These are phyloP conservation scores for Dionaea muscipula DNA, from an alignment of 179 eudicot genomes.

Conservation along the genomic window DNA sequence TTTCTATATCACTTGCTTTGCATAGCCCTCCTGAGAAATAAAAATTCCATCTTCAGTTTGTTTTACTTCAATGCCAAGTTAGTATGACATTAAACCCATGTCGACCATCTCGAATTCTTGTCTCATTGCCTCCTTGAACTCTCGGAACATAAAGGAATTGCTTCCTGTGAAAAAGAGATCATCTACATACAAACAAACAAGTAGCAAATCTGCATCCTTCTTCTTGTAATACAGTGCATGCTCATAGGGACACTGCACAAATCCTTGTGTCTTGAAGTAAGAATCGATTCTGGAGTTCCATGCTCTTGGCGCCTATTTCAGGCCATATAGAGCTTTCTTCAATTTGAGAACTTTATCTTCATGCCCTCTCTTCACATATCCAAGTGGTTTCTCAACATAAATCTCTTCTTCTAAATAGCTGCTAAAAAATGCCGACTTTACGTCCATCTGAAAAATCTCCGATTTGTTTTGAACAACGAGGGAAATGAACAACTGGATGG, in stretches of 20 bases:
- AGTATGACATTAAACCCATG: background rate
- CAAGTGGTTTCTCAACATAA: background rate
- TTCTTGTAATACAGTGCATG: background rate
- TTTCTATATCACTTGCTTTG: background rate
- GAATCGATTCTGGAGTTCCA: background rate
- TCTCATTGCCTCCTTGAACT: background rate
- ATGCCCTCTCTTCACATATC: background rate
- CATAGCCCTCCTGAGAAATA: conserved; percentile 3
- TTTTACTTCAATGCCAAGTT: background rate
- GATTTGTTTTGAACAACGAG: background rate
- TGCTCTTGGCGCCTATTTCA: background rate
- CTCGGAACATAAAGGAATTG: background rate
- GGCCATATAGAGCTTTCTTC: background rate
- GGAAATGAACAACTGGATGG: background rate
- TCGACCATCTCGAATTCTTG: background rate
- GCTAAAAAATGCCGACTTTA: background rate
- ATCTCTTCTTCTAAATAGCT: background rate
- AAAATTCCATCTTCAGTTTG: conserved; percentile 1
- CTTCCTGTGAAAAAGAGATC: conserved; percentile 1
- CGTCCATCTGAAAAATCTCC: conserved; percentile 4
- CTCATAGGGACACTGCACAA: conserved; percentile 5
- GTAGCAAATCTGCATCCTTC: background rate
- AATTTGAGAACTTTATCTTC: background rate
- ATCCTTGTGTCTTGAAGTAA: background rate
- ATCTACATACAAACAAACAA: conserved; percentile 6